Conservation (phyloP, 2,329 filamentous ascomycete genomes). For the Alternaria panax region DNA sequence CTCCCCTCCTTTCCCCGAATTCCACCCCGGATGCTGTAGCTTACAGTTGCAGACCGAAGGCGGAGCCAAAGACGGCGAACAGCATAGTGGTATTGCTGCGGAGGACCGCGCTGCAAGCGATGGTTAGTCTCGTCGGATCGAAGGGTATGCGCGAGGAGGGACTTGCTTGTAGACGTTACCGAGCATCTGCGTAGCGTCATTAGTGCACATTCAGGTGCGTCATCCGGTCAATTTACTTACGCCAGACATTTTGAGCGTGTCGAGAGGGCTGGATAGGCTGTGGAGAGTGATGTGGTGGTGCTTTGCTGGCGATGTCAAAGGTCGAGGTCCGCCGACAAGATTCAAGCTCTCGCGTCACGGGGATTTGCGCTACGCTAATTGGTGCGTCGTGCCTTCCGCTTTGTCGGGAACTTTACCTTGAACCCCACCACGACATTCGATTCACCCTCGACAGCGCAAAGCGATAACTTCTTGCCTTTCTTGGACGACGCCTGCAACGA, state of each 20-base stretch:
- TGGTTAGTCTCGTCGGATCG: constrained; percentile 34
- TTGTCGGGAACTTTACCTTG: constrained; percentile 13
- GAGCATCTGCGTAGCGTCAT: constrained; percentile 54
- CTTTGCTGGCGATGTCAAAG: constrained; percentile 34
- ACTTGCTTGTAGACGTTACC: constrained; percentile 63
- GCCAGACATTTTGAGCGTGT: constrained; percentile 63
- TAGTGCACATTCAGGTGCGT: constrained; percentile 25
- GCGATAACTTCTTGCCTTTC: background rate
- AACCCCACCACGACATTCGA: constrained; percentile 15
- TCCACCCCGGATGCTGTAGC: constrained; percentile 45
- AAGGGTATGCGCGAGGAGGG: constrained; percentile 27
- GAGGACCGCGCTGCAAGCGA: constrained; percentile 74
- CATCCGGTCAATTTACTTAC: constrained; percentile 56
- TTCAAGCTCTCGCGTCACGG: constrained; percentile 32
- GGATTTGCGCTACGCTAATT: constrained; percentile 37
- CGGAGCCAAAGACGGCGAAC: constrained; percentile 81
- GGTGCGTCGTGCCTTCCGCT: constrained; percentile 25
- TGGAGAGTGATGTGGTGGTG: constrained; percentile 32
- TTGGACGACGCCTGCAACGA: background rate
- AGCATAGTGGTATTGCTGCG: constrained; percentile 89
- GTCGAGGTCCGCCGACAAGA: constrained; percentile 32
- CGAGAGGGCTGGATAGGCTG: constrained; percentile 28
- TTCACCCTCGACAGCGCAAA: background rate
- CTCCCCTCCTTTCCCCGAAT: constrained; percentile 13
- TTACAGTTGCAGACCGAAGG: constrained; percentile 95